phyloP scores from a whole-genome alignment of 1,284 basidiomycete genomes.

The Rhodotorula sp. region DNA sequence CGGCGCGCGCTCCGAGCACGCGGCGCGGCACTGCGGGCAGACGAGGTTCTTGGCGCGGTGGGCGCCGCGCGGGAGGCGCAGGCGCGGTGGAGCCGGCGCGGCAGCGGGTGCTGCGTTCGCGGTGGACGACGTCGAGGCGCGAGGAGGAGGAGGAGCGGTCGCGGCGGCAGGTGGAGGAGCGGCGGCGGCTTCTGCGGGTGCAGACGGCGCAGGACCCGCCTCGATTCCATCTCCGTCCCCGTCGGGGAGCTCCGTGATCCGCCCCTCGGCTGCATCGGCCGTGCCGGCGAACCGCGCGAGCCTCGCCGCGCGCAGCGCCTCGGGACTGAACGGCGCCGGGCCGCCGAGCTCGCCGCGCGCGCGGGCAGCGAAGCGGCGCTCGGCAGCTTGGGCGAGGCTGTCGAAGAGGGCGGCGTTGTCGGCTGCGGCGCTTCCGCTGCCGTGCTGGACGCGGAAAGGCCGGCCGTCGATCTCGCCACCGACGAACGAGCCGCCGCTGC shows the following conservation, averaged over 20 bases:
- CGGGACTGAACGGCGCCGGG: not conserved
- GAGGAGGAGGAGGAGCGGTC: not conserved
- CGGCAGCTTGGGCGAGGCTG: not conserved
- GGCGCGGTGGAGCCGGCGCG: not conserved
- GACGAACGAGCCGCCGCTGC: conserved; percentile 5
- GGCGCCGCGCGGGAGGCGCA: conserved; percentile 10
- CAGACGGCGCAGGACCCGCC: not conserved
- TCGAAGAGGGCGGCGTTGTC: not conserved
- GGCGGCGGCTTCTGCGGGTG: not conserved
- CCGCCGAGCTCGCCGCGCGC: not conserved
- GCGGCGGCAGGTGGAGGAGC: not conserved
- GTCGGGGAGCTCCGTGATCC: not conserved
- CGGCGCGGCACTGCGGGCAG: conserved; percentile 36
- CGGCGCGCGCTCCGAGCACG: conserved; percentile 17
- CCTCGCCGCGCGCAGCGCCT: conserved; percentile 16
- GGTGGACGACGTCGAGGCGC: not conserved
- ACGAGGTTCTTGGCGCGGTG: conserved; percentile 36
- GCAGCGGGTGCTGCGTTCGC: not conserved
- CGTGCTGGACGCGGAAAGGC: not conserved
- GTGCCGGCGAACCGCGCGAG: conserved; percentile 15
- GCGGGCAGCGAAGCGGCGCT: not conserved
- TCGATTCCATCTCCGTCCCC: not conserved
- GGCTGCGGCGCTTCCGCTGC: not conserved
- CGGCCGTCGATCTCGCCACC: not conserved
- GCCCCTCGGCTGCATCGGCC: not conserved